phyloP scores from a whole-genome alignment of 768 basidiomycete species.

The Cystoderma amianthinum region DNA sequence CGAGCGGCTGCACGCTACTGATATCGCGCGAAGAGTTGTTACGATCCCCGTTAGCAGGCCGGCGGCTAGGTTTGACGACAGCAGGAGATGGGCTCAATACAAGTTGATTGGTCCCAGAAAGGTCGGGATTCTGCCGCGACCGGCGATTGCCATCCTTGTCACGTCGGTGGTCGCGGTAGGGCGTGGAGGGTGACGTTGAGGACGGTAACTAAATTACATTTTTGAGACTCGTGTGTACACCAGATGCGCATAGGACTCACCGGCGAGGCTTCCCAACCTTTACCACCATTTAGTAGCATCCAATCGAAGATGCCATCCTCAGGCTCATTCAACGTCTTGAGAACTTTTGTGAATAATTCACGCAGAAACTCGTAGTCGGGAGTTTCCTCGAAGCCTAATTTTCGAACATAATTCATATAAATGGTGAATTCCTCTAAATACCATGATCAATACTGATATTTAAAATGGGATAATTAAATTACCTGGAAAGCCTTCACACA shows the following conservation, averaged over 20 bases:
- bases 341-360: slow-evolving; percentile 87
- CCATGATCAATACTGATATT: slow-evolving; percentile 2
- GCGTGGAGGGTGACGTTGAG: slow-evolving; percentile 32
- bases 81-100: slow-evolving; percentile 62
- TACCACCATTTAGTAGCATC: slow-evolving; percentile 91
- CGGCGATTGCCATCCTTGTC: slow-evolving; percentile 44
- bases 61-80: slow-evolving; percentile 52
- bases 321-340: slow-evolving; percentile 80
- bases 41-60: slow-evolving; percentile 42
- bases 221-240: not conserved
- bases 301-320: slow-evolving; percentile 95
- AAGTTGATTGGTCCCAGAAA: slow-evolving; percentile 48
- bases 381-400: slow-evolving; percentile 94
- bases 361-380: slow-evolving; percentile 98
- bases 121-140: slow-evolving; percentile 53
- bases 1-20: slow-evolving; percentile 61
- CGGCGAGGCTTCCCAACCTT: slow-evolving; percentile 90
- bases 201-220: not conserved
- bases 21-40: slow-evolving; percentile 45
- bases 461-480: slow-evolving; percentile 6
- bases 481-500: slow-evolving; percentile 98
- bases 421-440: slow-evolving; percentile 90
- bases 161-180: slow-evolving; percentile 54
- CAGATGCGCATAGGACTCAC: slow-evolving; percentile 9
- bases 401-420: slow-evolving; percentile 99